These are phyloP conservation scores for Yamadazyma oceani DNA, from an alignment of 1,139 yeast genomes.

Conservation along the genomic window DNA sequence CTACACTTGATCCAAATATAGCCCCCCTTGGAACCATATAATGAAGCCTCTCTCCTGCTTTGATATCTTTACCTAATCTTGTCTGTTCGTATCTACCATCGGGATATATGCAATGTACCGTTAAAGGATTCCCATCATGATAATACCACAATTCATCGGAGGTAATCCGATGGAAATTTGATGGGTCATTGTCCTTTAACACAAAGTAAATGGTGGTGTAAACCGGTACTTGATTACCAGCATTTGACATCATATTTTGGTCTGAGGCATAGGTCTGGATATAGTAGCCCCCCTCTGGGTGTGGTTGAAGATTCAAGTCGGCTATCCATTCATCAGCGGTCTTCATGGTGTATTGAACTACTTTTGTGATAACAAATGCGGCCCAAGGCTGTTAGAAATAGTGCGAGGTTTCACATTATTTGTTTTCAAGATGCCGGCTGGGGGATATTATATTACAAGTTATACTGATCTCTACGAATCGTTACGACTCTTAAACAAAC, in stretches of 20 bases:
- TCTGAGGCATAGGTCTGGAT: constrained; percentile 15
- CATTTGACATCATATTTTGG: constrained; percentile 15
- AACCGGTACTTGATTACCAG: constrained; percentile 20
- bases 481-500: no score
- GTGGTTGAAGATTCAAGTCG: constrained; percentile 14
- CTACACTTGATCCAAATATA: constrained; percentile 21
- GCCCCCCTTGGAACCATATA: constrained; percentile 20
- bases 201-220: constrained; percentile 20
- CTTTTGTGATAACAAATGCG: constrained; percentile 1
- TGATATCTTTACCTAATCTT: constrained; percentile 15
- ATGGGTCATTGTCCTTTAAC: constrained; percentile 18
- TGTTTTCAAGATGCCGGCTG: no score
- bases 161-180: constrained; percentile 19
- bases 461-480: no score
- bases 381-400: no score
- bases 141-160: constrained; percentile 24
- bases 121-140: constrained; percentile 20
- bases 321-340: constrained; percentile 17
- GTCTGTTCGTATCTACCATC: constrained; percentile 16
- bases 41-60: constrained; percentile 18
- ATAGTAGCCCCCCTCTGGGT: constrained; percentile 22
- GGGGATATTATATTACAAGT: no score
- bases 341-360: constrained; percentile 8
- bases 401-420: no score
- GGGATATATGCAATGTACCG: constrained; percentile 19